These are phyloP conservation scores for Saccharomyces hybrid DNA, from an alignment of 1,139 yeast genomes.

Conservation along the genomic window DNA sequence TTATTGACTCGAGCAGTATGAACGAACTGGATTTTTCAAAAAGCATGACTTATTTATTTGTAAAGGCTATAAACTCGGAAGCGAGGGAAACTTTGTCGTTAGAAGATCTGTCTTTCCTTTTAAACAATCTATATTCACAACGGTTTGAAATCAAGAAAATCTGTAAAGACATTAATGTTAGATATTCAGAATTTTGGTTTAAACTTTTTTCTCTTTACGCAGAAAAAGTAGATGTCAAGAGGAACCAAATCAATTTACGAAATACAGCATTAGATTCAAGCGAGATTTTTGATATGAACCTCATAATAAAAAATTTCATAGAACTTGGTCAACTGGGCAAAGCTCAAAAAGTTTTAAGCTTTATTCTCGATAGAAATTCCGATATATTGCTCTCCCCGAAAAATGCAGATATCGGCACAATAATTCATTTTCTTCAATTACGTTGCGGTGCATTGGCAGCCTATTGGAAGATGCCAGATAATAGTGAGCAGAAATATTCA, in stretches of 20 bases:
- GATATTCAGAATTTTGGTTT: not conserved
- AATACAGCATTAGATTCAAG: not conserved
- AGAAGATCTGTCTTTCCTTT: not conserved
- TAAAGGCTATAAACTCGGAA: not conserved
- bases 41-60: not conserved
- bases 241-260: not conserved
- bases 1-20: not conserved
- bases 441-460: constrained; percentile 3
- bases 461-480: not conserved
- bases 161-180: not conserved
- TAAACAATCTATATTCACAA: not conserved
- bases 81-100: not conserved
- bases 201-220: not conserved
- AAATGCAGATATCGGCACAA: constrained; percentile 14
- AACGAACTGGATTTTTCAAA: not conserved
- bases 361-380: constrained; percentile 11
- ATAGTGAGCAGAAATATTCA: not conserved
- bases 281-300: constrained; percentile 23
- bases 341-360: constrained; percentile 22
- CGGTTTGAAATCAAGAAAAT: not conserved
- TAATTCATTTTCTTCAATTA: constrained; percentile 11
- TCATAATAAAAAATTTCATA: constrained; percentile 18
- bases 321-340: constrained; percentile 17
- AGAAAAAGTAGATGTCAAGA: not conserved
- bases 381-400: constrained; percentile 4